These are phyloP conservation scores for Bocquillonia castaneifolia DNA, from an alignment of 441 rosid genomes.

Conservation along the genomic window DNA sequence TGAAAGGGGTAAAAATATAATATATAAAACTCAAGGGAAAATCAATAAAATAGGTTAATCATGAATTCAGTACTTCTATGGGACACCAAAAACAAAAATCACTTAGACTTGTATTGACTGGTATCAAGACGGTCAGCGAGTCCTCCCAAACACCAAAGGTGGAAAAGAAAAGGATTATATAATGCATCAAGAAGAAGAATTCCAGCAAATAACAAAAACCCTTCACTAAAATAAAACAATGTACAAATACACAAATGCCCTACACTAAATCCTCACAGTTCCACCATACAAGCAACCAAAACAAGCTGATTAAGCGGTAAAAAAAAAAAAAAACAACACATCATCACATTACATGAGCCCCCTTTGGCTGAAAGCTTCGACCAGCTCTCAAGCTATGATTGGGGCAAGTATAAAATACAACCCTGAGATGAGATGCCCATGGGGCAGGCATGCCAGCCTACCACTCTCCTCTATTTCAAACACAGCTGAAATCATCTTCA, in stretches of 20 bases:
- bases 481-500: slow-evolving; percentile 26
- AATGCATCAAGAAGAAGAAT: not conserved
- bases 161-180: too few species aligned
- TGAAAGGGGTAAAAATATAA: too few species aligned
- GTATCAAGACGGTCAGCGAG: too few species aligned
- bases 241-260: slow-evolving; percentile 36
- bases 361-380: slow-evolving; percentile 24
- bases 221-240: slow-evolving; percentile 32
- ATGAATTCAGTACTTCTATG: too few species aligned
- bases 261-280: slow-evolving; percentile 31
- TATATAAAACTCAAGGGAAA: too few species aligned
- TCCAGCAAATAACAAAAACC: slow-evolving; percentile 22
- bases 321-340: slow-evolving; percentile 10
- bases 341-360: slow-evolving; percentile 27
- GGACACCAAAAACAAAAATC: too few species aligned
- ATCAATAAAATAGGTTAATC: too few species aligned
- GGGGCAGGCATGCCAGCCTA: slow-evolving; percentile 43
- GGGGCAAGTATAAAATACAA: slow-evolving; percentile 23
- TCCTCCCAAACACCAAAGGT: too few species aligned
- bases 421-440: slow-evolving; percentile 23
- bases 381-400: slow-evolving; percentile 21
- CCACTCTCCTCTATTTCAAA: slow-evolving; percentile 29
- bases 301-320: slow-evolving; percentile 2
- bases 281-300: slow-evolving; percentile 28
- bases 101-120: too few species aligned